Evolutionary conservation across 257 asterid species (phyloP).

Genomic region (Parsonsia alboflavescens): DNA sequence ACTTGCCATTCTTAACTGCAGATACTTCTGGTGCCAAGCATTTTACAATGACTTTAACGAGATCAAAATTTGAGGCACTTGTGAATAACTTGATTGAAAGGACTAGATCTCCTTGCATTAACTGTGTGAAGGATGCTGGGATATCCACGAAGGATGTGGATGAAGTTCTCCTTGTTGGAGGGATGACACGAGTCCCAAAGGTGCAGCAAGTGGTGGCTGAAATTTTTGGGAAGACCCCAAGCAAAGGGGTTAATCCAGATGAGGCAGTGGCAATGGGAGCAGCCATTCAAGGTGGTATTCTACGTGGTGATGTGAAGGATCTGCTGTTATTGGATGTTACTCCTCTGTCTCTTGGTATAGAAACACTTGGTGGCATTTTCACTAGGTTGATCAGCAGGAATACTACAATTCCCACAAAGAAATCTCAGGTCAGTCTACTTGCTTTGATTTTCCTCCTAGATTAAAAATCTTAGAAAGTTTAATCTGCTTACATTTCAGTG

Average conservation of each 20-base stretch:
- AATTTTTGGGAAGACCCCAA: conserved; percentile 67
- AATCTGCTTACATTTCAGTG: not conserved
- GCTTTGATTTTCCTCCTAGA: not conserved
- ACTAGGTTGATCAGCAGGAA: conserved; percentile 29
- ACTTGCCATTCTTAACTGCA: conserved; percentile 9
- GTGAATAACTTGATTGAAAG: conserved; percentile 61
- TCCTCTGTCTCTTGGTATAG: conserved; percentile 32
- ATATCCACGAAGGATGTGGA: conserved; percentile 54
- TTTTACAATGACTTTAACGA: conserved; percentile 37
- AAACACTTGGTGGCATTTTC: conserved; percentile 33
- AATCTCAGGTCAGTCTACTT: conserved; percentile 9
- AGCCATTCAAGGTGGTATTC: conserved; percentile 77
- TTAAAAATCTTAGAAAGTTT: not conserved
- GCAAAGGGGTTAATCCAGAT: conserved; percentile 81
- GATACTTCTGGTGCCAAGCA: conserved; percentile 10
- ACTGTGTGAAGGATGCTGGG: conserved; percentile 74
- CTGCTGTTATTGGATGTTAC: conserved; percentile 28
- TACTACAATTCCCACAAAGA: conserved; percentile 33
- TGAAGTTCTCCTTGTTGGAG: conserved; percentile 78
- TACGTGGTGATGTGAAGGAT: conserved; percentile 73
- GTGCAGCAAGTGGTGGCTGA: conserved; percentile 69
- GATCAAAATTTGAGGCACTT: conserved; percentile 69
- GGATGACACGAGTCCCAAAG: conserved; percentile 75
- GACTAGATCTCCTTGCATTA: conserved; percentile 62
- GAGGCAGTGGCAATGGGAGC: conserved; percentile 92